Base-by-base conservation (phyloP, 352 stramenopile species). In the Pythium rhizo-oryzae region DNA sequence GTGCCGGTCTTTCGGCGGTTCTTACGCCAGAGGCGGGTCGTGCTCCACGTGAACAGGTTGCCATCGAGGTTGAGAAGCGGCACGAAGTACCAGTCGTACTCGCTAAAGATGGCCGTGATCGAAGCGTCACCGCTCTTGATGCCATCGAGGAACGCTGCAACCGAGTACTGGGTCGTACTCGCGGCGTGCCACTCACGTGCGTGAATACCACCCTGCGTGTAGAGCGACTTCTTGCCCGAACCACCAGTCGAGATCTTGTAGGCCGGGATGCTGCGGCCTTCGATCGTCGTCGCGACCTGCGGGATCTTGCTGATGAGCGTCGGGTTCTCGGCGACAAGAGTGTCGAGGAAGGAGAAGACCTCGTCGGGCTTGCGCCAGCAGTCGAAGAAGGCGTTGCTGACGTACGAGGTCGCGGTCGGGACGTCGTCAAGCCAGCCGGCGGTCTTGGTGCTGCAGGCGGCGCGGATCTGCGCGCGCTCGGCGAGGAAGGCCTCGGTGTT, bases 21-120 rank as follows among this genome's bases (percentile, higher is more conserved):
- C 70, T 80, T 80, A 43, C 74, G 74, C 56, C 74, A 75, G 1
- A 75, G 44, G 11, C 74, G 74, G 3, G 25, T 47, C 39, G 67
- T 70, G 7, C 62, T 69, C 61, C 35, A 60, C 37, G 61, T 56
- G 50, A 59, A 65, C 24, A 63, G 18, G 61, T 72, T 73, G 39
- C 74, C 74, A 41, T 80, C 74, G 4, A 77, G 7, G 67, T 80
- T 80, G 11, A 75, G 39, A 28, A 80, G 72, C 4, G 74, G 74
- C 28, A 80, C 74, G 62, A 77, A 76, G 52, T 75, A 56, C 66
- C 67, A 80, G 24, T 76, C 69, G 37, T 76, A 77, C 58, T 75
- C 46, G 54, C 70, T 54, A 24, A 76, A 62, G 16, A 79, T 61
- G 46, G 67, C 28, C 65, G 23, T 63, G 33, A 79, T 59, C 16